These are phyloP conservation scores for Ganoderma resinaceum DNA, from an alignment of 1,284 basidiomycete species.

Conservation along the genomic window DNA sequence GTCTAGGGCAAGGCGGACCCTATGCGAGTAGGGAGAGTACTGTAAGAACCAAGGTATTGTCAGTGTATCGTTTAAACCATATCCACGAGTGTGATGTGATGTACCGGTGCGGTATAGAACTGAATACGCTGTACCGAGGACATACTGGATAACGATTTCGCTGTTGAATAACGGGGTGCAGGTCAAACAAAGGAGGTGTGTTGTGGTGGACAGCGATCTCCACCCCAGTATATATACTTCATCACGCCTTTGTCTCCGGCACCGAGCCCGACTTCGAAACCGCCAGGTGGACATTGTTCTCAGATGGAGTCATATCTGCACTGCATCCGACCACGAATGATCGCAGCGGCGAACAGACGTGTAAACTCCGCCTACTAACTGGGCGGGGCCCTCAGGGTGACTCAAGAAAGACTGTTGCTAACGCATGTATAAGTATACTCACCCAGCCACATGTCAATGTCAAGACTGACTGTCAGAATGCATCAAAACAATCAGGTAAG, in stretches of 20 bases:
- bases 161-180: background rate
- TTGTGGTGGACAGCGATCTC: background rate
- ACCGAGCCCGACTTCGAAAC: background rate
- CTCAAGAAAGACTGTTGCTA: background rate
- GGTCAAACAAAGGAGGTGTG: too few species aligned
- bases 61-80: background rate
- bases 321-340: background rate
- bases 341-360: background rate
- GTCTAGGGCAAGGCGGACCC: constrained; percentile 18
- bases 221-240: background rate
- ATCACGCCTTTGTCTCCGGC: background rate
- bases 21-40: constrained; percentile 23
- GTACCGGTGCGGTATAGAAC: constrained; percentile 5
- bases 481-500: background rate
- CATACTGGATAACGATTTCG: background rate
- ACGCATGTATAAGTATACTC: background rate
- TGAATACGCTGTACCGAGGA: background rate
- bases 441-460: background rate
- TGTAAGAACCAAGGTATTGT: background rate
- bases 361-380: background rate
- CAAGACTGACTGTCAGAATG: background rate
- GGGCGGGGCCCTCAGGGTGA: background rate
- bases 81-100: background rate
- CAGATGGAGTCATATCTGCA: background rate
- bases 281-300: background rate